These are phyloP conservation scores for Erucastrum elatum DNA, from an alignment of 345 rosid species.

Conservation along the genomic window DNA sequence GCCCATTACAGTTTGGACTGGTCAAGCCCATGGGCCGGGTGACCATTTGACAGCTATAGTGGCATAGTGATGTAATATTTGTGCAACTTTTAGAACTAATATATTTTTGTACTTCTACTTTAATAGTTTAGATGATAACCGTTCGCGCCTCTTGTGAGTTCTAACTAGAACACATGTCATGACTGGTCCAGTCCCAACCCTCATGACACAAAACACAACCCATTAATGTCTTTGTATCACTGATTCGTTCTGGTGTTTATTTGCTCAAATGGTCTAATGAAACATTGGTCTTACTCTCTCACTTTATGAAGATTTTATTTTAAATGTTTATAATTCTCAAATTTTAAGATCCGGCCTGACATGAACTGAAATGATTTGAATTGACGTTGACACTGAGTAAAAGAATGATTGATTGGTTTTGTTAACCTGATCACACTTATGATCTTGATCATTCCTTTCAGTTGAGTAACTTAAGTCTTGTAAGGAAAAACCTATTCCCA, in stretches of 20 bases:
- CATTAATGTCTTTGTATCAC: not conserved
- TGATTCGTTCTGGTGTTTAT: not conserved
- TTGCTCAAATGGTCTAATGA: not conserved
- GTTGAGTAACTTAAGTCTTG: too few species aligned
- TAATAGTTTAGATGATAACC: not conserved
- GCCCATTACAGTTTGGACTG: too few species aligned
- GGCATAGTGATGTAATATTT: too few species aligned
- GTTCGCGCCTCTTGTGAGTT: not conserved
- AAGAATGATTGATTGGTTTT: not conserved
- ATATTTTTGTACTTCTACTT: too few species aligned
- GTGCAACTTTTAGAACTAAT: too few species aligned
- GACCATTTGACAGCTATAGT: too few species aligned
- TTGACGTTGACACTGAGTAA: too few species aligned
- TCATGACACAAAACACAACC: not conserved
- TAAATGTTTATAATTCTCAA: not conserved
- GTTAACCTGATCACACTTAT: not conserved
- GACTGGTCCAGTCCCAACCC: not conserved
- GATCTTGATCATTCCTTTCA: too few species aligned
- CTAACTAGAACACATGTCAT: not conserved
- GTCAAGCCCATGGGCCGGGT: too few species aligned
- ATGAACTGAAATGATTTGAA: not conserved
- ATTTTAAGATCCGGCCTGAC: not conserved
- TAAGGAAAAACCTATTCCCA: too few species aligned
- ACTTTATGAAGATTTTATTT: too few species aligned
- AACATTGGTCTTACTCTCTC: not conserved